These are phyloP conservation scores for Podila verticillata DNA, from an alignment of 192 early-diverging fungal genomes.

Conservation along the genomic window DNA sequence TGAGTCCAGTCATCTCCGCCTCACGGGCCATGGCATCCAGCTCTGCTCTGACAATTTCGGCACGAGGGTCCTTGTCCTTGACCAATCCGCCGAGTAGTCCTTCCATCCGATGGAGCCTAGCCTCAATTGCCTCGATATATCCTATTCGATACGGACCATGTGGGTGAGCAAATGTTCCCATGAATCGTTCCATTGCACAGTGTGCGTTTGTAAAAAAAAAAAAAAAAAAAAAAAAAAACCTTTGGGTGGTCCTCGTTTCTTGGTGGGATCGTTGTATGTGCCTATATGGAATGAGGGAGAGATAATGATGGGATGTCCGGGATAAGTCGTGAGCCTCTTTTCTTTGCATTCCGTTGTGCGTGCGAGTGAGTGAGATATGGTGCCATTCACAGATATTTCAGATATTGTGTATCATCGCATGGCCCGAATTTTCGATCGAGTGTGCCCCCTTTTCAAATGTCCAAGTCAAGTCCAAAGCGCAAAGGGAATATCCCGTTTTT, in stretches of 20 bases:
- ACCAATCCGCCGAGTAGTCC: conserved; percentile 67
- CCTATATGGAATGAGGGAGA: conserved; percentile 19
- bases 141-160: conserved; percentile 70
- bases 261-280: conserved; percentile 59
- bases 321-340: conserved; percentile 1
- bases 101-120: conserved; percentile 76
- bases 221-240: conserved; percentile 47
- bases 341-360: background rate
- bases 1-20: conserved; percentile 53
- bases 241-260: conserved; percentile 57
- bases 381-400: no score
- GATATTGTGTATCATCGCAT: no score
- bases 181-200: background rate
- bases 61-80: conserved; percentile 58
- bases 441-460: background rate
- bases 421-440: no score
- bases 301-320: conserved; percentile 15
- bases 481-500: no score
- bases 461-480: no score
- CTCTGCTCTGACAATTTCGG: conserved; percentile 52
- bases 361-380: no score
- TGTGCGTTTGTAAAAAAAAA: background rate
- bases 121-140: conserved; percentile 88
- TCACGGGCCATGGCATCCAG: conserved; percentile 53
- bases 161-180: background rate